A percentile compares a stretch with the other conserved stretches of the same genome.
Conservation (phyloP, 345 rosid species). For the Carallia brachiata region DNA sequence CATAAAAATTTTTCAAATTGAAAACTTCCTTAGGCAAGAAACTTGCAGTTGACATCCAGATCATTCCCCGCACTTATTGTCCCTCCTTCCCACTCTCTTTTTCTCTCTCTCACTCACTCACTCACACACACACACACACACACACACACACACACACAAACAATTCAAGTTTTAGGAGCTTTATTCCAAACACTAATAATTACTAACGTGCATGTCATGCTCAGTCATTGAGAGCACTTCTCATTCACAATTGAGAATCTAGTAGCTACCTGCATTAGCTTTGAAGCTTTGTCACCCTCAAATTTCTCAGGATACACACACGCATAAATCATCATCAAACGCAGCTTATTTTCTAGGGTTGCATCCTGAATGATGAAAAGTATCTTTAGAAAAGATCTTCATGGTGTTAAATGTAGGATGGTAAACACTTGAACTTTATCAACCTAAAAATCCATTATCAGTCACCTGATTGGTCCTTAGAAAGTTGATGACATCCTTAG, state of each 20-base stretch:
- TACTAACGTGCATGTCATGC: no score
- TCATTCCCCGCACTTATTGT: no score
- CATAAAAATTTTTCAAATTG: neutral
- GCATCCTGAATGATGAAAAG: slow-evolving; percentile 49
- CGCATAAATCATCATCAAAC: slow-evolving; percentile 87
- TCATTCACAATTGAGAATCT: slow-evolving; percentile 3
- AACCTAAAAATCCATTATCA: neutral
- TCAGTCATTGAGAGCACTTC: neutral
- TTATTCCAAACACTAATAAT: no score
- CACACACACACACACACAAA: no score
- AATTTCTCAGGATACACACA: slow-evolving; percentile 83
- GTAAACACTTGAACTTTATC: slow-evolving; percentile 3
- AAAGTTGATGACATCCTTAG: slow-evolving; percentile 79
- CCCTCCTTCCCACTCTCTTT: no score
- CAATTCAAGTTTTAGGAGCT: no score
- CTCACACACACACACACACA: no score
- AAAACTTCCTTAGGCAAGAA: neutral
- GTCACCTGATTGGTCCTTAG: slow-evolving; percentile 71
- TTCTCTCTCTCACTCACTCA: no score
- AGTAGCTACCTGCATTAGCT: slow-evolving; percentile 81
- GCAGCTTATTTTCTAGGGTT: slow-evolving; percentile 75
- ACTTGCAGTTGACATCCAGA: neutral
- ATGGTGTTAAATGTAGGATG: neutral
- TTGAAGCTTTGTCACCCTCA: slow-evolving; percentile 85
- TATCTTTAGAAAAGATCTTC: slow-evolving; percentile 3